phyloP scores from a whole-genome alignment of 1,139 yeast species.

The Zygosaccharomyces sapae region DNA sequence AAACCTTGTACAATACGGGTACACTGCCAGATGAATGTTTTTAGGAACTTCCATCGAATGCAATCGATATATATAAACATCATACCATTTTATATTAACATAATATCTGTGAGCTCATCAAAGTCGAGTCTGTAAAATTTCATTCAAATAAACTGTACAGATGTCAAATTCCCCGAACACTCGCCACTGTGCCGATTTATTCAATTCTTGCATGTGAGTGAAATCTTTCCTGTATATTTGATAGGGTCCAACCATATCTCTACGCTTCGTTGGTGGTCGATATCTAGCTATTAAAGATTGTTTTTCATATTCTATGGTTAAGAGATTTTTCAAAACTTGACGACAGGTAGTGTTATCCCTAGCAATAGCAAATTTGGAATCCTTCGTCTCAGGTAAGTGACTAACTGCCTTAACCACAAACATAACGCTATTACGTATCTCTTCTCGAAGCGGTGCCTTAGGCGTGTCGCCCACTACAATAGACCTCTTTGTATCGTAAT shows the following conservation, averaged over 20 bases:
- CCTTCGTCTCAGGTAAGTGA: slow-evolving; percentile 12
- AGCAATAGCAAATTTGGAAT: slow-evolving; percentile 7
- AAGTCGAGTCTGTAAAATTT: slow-evolving; percentile 26
- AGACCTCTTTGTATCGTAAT: slow-evolving; percentile 25
- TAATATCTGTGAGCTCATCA: slow-evolving; percentile 10
- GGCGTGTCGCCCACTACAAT: slow-evolving; percentile 6
- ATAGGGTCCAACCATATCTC: slow-evolving; percentile 6
- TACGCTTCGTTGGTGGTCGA: neutral
- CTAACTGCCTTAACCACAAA: slow-evolving; percentile 27
- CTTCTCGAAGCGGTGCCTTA: slow-evolving; percentile 3
- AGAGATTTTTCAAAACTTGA: slow-evolving; percentile 29
- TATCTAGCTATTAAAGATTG: slow-evolving; percentile 6
- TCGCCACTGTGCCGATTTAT: slow-evolving; percentile 7
- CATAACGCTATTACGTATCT: slow-evolving; percentile 19
- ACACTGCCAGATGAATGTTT: slow-evolving; percentile 1
- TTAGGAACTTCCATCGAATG: neutral
- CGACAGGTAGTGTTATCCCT: slow-evolving; percentile 22
- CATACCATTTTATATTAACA: neutral
- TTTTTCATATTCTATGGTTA: slow-evolving; percentile 30
- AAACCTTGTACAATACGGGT: slow-evolving; percentile 3
- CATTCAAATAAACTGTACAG: slow-evolving; percentile 27
- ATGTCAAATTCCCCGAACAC: slow-evolving; percentile 29
- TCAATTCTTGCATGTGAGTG: slow-evolving; percentile 13
- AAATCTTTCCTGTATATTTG: slow-evolving; percentile 16
- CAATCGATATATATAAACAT: neutral